Evolutionary conservation across 305 asterid genomes (phyloP), one percentile per base, ranked within the genome.

Genomic region (Caryopteris hybrid): DNA sequence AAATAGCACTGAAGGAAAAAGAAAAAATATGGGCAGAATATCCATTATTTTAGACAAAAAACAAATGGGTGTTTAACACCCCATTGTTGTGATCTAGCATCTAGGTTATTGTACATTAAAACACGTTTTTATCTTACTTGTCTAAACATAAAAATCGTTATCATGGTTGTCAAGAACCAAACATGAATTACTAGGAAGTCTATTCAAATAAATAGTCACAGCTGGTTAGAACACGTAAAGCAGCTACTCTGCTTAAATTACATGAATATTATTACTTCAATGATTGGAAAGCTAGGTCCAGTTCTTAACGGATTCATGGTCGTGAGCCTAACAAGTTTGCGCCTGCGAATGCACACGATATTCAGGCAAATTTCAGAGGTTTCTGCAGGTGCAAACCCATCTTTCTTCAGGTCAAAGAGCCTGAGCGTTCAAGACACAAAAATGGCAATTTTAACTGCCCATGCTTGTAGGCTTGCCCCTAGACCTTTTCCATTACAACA

Each of bases 11-110:
- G n/a, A 27, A 11, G 39, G 57, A 33, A 50, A 38, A 29, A 27
- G 17, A 41, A 56, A 56, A 69, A 13, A 8, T 10, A 21, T 53
- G 33, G 52, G 60, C 21, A 22, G 47, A 73, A 29, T 47, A 57
- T 14, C 34, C 36, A 58, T 42, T 55, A 7, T 25, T 51, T 60
- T 51, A 66, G 45, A 75, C 53, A 18, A n/a, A 34, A 63, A n/a
- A 12, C 0, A 21, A 33, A 0, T 27, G 61, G 3, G 17, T 36
- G 27, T 47, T 41, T 61, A 21, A 10, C 23, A 61, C 18, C 41
- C 8, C 9, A 14, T 43, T 9, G 9, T 45, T 25, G 23, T 54
- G 42, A 63, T 22, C 43, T 33, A 39, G 55, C 34, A 20, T 59
- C 69, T 41, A 4, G 25, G 17, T 68, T 43, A 45, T 9, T 45